Conservation (phyloP, 495 filamentous ascomycete species). For the Aspergillus bertholletiae region DNA sequence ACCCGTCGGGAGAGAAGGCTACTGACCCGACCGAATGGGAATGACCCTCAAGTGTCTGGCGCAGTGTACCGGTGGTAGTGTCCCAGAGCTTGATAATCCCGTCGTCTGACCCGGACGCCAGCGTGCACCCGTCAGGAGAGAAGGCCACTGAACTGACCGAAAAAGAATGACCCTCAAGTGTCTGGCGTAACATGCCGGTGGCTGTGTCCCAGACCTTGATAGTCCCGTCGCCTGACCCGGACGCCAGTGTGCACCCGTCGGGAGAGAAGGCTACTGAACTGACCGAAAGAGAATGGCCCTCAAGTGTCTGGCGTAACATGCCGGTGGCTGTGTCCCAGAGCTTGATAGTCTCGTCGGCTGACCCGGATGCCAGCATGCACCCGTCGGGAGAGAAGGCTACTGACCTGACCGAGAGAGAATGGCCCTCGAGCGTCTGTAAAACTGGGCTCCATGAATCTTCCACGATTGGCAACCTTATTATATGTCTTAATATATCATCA, state of each 20-base stretch:
- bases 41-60: too few relatives aligned
- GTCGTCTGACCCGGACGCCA: neutral
- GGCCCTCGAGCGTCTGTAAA: slow-evolving; percentile 4
- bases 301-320: neutral
- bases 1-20: too few relatives aligned
- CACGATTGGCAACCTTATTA: neutral
- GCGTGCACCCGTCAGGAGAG: too few relatives aligned
- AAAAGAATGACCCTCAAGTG: neutral
- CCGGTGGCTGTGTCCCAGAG: neutral
- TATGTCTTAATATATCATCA: neutral
- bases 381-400: slow-evolving; percentile 4
- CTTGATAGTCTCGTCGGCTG: neutral
- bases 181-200: neutral
- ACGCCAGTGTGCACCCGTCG: neutral
- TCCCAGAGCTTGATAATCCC: too few relatives aligned
- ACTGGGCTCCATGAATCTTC: slow-evolving; percentile 1
- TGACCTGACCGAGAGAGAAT: neutral
- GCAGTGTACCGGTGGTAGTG: too few relatives aligned
- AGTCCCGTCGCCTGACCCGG: neutral
- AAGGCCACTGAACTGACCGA: slow-evolving; percentile 1
- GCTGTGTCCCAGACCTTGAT: neutral
- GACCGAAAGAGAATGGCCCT: neutral
- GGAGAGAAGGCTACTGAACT: slow-evolving; percentile 3
- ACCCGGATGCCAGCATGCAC: neutral
- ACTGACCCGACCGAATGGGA: too few relatives aligned